Evolutionary conservation across 768 basidiomycete species (phyloP).

Genomic region (Boletus rufocinnamomeus): DNA sequence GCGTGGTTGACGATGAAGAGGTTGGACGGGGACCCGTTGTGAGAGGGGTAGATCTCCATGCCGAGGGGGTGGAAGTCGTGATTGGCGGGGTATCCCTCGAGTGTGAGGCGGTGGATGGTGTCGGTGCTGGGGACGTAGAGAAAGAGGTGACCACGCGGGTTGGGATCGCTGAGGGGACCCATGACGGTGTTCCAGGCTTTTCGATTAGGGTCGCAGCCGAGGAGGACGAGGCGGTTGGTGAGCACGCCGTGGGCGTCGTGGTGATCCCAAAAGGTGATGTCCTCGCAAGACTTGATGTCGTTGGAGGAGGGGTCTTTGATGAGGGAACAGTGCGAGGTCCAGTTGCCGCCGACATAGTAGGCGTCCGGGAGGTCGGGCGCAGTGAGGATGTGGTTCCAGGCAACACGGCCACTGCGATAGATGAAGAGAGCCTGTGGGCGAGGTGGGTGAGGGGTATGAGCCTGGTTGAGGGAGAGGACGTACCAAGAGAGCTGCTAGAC

Average conservation of each 20-base stretch:
- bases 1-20: conserved; percentile 74
- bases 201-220: conserved; percentile 46
- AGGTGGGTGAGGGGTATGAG: background rate
- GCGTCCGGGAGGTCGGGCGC: conserved; percentile 48
- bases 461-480: background rate
- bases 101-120: conserved; percentile 41
- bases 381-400: conserved; percentile 43
- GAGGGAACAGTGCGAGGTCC: conserved; percentile 45
- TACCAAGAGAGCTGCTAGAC: conserved; percentile 16
- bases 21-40: conserved; percentile 48
- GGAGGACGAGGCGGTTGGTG: conserved; percentile 45
- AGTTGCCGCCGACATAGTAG: conserved; percentile 55
- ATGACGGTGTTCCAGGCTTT: conserved; percentile 75
- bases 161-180: conserved; percentile 65
- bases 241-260: conserved; percentile 41
- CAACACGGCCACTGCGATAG: conserved; percentile 47
- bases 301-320: conserved; percentile 36
- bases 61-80: conserved; percentile 78
- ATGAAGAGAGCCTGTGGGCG: conserved; percentile 41
- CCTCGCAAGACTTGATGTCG: conserved; percentile 58
- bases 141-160: conserved; percentile 63
- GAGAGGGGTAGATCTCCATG: conserved; percentile 56
- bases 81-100: conserved; percentile 53
- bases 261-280: conserved; percentile 66
- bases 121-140: conserved; percentile 40